Base-by-base conservation (phyloP, 2,329 filamentous ascomycete genomes). In the Karstenula rhodostoma region DNA sequence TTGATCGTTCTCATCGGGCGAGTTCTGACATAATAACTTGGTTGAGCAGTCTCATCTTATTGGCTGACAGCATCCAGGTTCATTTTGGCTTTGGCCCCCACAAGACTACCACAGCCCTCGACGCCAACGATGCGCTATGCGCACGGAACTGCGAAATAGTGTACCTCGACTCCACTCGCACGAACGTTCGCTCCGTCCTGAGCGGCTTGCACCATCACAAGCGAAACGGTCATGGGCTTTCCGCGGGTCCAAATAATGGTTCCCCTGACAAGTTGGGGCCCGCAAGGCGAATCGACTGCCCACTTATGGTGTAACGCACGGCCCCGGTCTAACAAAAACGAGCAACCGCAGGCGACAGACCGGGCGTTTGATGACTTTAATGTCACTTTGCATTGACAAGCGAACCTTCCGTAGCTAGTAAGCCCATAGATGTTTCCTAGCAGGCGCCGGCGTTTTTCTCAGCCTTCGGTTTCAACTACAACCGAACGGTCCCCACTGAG, bases 21-120 rank as follows among this genome's bases (percentile, higher is more conserved):
- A 46, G 17, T 62, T 68, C 68, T 71, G 59, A 71, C 67, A 59
- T 66, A 49, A 69, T 67, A 55, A 63, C 58, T 59, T 60, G 64
- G 42, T 42, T 55, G 50, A 17, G 17, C 46, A 25, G 6, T 35
- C 44, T 55, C 49, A 56, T 56, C 52, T 54, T 15, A 62, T 64
- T 65, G 60, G 64, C 54, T 57, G 48, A 53, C 32, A 35, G 25
- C 17, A 44, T 37, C 42, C 19, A 46, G 42, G 17, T 10, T 33
- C n/a, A 27, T 47, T 27, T 46, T 55, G 52, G 29, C 42, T 27
- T 35, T 25, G 42, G 52, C 52, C 52, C 52, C 52, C 52, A 55
- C 42, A 47, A 35, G n/a, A 47, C 8, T 22, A 46, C 9, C 52
- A 37, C 42, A 55, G 52, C 40, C 42, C 19, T 46, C 32, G 27